These are phyloP conservation scores for Blastobotrys mokoenaii DNA, from an alignment of 805 yeast genomes.

Conservation along the genomic window DNA sequence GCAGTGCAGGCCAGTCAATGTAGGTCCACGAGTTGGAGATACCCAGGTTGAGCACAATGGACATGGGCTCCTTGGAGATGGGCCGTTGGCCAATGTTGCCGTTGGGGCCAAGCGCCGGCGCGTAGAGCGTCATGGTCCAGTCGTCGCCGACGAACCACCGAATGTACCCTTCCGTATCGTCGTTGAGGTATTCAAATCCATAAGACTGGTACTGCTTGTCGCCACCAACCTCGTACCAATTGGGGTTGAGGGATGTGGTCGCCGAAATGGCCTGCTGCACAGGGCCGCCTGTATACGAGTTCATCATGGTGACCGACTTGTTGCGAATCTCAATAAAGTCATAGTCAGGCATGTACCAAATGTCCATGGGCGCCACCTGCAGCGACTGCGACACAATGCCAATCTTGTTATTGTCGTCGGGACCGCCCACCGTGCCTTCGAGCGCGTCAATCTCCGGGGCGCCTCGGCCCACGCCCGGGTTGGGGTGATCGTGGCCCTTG, in stretches of 20 bases:
- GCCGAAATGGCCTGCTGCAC: conserved; percentile 89
- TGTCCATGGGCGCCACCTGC: conserved; percentile 89
- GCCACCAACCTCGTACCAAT: conserved; percentile 69
- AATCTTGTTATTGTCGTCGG: conserved; percentile 33
- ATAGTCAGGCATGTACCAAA: conserved; percentile 91
- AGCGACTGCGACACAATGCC: conserved; percentile 87
- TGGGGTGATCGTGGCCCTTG: conserved; percentile 78
- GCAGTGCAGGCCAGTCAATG: conserved; percentile 74
- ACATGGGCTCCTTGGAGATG: conserved; percentile 88
- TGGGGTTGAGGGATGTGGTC: conserved; percentile 62
- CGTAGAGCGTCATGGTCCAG: conserved; percentile 55
- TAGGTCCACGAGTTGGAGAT: conserved; percentile 88
- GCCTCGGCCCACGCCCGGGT: conserved; percentile 80
- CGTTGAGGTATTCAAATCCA: conserved; percentile 72
- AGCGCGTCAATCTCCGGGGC: conserved; percentile 92
- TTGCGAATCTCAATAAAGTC: conserved; percentile 68
- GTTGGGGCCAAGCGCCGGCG: conserved; percentile 75
- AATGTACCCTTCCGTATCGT: conserved; percentile 59
- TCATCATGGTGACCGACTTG: conserved; percentile 63
- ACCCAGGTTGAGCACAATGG: conserved; percentile 80
- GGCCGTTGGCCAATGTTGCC: conserved; percentile 84
- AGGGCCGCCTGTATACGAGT: conserved; percentile 87
- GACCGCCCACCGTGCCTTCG: conserved; percentile 59
- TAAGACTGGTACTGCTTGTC: conserved; percentile 56
- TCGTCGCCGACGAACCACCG: conserved; percentile 87